phyloP scores from a whole-genome alignment of 2,329 filamentous ascomycete genomes.

The Sporothrix luriei region DNA sequence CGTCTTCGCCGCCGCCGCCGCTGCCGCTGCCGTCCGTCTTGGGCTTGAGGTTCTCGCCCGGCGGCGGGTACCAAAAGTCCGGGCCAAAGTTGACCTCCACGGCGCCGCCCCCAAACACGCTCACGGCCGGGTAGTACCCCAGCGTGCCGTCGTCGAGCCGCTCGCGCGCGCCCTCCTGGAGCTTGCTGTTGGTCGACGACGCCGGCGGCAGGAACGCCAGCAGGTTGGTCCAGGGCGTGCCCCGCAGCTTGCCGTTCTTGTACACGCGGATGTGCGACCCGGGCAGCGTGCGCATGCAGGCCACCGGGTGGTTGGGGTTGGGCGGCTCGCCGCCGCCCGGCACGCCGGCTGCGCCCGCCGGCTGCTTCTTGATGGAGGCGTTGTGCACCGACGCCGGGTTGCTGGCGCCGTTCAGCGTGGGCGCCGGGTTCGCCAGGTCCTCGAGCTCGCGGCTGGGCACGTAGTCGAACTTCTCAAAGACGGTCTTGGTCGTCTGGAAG shows the following conservation, averaged over 20 bases:
- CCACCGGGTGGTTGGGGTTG: slow-evolving; percentile 69
- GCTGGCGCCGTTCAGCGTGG: slow-evolving; percentile 44
- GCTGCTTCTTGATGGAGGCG: slow-evolving; percentile 52
- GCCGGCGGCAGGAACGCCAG: slow-evolving; percentile 90
- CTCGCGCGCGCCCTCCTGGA: slow-evolving; percentile 74
- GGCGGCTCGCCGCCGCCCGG: slow-evolving; percentile 57
- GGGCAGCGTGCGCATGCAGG: slow-evolving; percentile 82
- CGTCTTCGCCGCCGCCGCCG: slow-evolving; percentile 45
- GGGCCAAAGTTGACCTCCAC: slow-evolving; percentile 94
- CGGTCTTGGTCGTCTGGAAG: slow-evolving; percentile 82
- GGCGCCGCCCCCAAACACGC: slow-evolving; percentile 86
- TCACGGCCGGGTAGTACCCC: slow-evolving; percentile 92
- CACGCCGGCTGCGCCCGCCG: slow-evolving; percentile 33
- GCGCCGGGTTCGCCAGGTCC: slow-evolving; percentile 73
- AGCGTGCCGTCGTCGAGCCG: slow-evolving; percentile 93
- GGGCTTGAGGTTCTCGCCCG: slow-evolving; percentile 13
- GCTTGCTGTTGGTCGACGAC: slow-evolving; percentile 71
- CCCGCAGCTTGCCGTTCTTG: slow-evolving; percentile 86
- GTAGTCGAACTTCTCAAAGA: slow-evolving; percentile 92
- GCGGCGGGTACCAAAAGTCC: slow-evolving; percentile 84
- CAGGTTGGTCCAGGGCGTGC: slow-evolving; percentile 83
- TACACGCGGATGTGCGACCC: slow-evolving; percentile 85
- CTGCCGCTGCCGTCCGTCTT: slow-evolving; percentile 51
- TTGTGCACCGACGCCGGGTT: slow-evolving; percentile 38
- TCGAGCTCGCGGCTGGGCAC: slow-evolving; percentile 86